These are phyloP conservation scores for Phalaenopsis hybrid DNA, from an alignment of 116 monocot genomes.

Conservation along the genomic window DNA sequence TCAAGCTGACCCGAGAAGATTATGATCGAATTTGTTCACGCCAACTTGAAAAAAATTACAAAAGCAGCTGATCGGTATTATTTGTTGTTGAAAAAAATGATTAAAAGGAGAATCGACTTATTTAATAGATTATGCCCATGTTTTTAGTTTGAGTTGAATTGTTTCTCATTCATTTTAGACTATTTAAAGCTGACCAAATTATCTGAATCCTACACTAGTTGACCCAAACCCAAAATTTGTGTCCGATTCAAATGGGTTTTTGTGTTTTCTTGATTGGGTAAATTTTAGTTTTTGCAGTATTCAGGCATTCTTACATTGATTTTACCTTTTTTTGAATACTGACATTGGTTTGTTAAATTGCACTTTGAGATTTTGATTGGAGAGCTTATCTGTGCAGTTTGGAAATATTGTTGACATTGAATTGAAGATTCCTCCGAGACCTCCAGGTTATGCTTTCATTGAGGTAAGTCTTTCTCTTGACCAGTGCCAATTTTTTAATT, in stretches of 20 bases:
- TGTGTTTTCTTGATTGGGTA: not conserved
- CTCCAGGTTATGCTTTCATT: constrained; percentile 52
- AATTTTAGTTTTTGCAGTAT: not conserved
- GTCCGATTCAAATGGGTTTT: not conserved
- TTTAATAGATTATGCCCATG: not conserved
- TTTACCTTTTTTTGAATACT: not conserved
- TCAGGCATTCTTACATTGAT: not conserved
- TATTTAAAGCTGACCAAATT: not conserved
- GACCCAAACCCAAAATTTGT: not conserved
- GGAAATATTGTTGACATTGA: constrained; percentile 59
- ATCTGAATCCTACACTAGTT: not conserved
- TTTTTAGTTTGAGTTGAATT: not conserved
- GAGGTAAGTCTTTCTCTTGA: constrained; percentile 23
- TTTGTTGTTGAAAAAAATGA: not conserved
- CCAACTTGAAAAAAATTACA: not conserved
- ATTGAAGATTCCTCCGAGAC: constrained; percentile 51
- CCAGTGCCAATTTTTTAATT: not conserved
- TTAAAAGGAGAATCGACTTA: not conserved
- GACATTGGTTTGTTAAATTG: not conserved
- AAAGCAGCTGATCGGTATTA: not conserved
- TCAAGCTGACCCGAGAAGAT: not conserved
- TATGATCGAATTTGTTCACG: not conserved
- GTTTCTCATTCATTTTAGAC: not conserved
- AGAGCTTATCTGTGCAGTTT: constrained; percentile 26
- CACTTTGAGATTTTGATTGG: not conserved